Evolutionary conservation across 2,329 filamentous ascomycete species (phyloP).

Genomic region (Alternaria metachromatica): DNA sequence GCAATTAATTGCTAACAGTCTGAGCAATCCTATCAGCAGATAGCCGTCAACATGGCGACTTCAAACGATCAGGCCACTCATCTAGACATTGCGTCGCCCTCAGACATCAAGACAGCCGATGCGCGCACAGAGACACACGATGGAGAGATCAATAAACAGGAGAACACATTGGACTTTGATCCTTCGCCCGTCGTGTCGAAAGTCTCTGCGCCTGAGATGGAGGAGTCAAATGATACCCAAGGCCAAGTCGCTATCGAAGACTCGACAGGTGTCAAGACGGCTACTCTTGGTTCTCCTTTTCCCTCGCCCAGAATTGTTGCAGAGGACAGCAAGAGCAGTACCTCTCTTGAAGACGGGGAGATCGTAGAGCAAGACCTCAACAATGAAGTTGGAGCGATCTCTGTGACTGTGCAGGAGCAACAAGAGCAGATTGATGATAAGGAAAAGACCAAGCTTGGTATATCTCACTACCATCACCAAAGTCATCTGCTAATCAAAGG

Average conservation of each 20-base stretch:
- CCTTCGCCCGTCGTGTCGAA: too few species aligned
- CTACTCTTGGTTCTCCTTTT: background rate
- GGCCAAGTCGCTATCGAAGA: background rate
- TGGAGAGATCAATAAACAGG: background rate
- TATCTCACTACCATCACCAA: background rate
- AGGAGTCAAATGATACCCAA: background rate
- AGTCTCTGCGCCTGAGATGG: too few species aligned
- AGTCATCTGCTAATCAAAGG: background rate
- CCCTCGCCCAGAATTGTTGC: background rate
- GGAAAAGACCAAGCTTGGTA: background rate
- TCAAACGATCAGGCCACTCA: background rate
- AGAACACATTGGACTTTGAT: background rate
- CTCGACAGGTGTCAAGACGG: background rate
- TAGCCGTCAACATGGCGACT: background rate
- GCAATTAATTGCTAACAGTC: background rate
- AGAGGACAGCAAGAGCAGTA: background rate
- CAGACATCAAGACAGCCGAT: fast-evolving
- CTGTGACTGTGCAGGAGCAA: background rate
- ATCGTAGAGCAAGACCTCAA: background rate
- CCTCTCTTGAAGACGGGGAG: background rate
- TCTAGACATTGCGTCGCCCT: too few species aligned
- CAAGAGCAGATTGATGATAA: background rate
- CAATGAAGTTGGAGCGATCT: background rate
- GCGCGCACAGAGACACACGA: background rate
- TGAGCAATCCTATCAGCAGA: background rate